Percentiles rank a stretch among this genome's conserved stretches.
Conservation (phyloP, 192 early-diverging fungal genomes). For the Entomortierella parvispora region DNA sequence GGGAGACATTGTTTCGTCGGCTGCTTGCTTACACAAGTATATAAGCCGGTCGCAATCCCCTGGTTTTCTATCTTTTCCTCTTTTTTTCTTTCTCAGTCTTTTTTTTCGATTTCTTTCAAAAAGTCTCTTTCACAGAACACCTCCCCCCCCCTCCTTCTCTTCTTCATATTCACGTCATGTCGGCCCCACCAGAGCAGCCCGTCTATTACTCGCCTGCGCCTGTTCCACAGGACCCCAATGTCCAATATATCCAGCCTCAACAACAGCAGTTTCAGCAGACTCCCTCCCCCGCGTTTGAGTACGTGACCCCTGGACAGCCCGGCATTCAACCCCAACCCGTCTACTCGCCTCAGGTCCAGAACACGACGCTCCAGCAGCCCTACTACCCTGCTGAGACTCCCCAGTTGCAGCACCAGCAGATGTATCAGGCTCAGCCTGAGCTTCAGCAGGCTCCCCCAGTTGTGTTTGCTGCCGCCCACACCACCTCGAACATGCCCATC, state of each 20-base stretch:
- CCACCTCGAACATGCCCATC: background rate
- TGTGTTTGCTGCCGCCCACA: constrained; percentile 4
- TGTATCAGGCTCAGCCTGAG: constrained; percentile 7
- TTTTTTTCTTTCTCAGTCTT: background rate
- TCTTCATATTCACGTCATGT: no score
- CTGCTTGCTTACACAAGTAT: no score
- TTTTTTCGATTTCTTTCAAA: background rate
- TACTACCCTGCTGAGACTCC: constrained; percentile 17
- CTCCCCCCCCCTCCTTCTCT: constrained; percentile 25
- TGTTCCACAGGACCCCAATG: background rate
- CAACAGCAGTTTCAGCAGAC: background rate
- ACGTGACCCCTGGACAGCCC: constrained; percentile 9
- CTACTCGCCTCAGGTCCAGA: constrained; percentile 2
- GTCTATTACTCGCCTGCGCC: constrained; percentile 25
- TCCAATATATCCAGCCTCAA: constrained; percentile 17
- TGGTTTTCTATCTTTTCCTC: background rate
- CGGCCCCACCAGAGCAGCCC: constrained; percentile 33
- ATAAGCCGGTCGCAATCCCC: no score
- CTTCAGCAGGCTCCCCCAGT: constrained; percentile 1
- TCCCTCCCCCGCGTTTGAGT: constrained; percentile 7
- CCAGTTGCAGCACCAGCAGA: background rate
- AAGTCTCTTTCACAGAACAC: background rate
- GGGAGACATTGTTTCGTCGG: no score
- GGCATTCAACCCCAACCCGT: constrained; percentile 1
- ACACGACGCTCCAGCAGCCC: constrained; percentile 10